These are phyloP conservation scores for Simplicillium sp. DNA, from an alignment of 2,329 filamentous ascomycete genomes.

Conservation along the genomic window DNA sequence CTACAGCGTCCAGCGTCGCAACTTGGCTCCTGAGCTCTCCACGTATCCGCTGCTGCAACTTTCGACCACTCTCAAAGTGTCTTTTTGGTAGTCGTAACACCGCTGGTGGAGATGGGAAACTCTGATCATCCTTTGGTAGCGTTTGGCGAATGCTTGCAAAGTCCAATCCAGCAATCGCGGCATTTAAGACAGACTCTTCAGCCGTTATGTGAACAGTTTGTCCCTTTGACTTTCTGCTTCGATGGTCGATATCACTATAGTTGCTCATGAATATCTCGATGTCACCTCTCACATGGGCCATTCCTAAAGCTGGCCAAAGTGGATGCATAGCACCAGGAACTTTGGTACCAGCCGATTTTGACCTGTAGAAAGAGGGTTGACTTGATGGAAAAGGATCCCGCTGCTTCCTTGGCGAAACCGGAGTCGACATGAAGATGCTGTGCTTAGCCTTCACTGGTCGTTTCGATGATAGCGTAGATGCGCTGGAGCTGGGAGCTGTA, in stretches of 20 bases:
- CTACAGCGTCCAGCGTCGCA: neutral
- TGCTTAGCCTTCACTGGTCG: slow-evolving; percentile 20
- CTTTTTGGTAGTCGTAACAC: slow-evolving; percentile 45
- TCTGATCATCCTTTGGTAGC: slow-evolving; percentile 22
- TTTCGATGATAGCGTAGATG: slow-evolving; percentile 11
- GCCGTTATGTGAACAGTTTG: slow-evolving; percentile 28
- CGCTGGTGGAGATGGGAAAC: slow-evolving; percentile 32
- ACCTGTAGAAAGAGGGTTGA: slow-evolving; percentile 32
- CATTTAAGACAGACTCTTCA: slow-evolving; percentile 32
- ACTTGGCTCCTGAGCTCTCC: slow-evolving; percentile 30
- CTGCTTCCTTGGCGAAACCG: slow-evolving; percentile 37
- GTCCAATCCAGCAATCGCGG: slow-evolving; percentile 15
- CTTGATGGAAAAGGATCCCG: slow-evolving; percentile 19
- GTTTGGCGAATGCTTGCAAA: slow-evolving; percentile 15
- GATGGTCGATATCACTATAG: too few relatives aligned
- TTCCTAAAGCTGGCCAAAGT: slow-evolving; percentile 61
- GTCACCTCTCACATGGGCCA: slow-evolving; percentile 51
- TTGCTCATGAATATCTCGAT: too few relatives aligned
- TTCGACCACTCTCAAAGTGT: slow-evolving; percentile 48
- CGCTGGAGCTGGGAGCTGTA: slow-evolving; percentile 10
- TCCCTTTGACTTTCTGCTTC: slow-evolving; percentile 39
- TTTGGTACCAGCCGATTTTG: slow-evolving; percentile 38
- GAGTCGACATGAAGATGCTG: slow-evolving; percentile 42
- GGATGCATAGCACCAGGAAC: slow-evolving; percentile 58
- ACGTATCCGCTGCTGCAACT: slow-evolving; percentile 39